Evolutionary conservation across 2,329 filamentous ascomycete species (phyloP).

Genomic region (Aureobasidium sp.): DNA sequence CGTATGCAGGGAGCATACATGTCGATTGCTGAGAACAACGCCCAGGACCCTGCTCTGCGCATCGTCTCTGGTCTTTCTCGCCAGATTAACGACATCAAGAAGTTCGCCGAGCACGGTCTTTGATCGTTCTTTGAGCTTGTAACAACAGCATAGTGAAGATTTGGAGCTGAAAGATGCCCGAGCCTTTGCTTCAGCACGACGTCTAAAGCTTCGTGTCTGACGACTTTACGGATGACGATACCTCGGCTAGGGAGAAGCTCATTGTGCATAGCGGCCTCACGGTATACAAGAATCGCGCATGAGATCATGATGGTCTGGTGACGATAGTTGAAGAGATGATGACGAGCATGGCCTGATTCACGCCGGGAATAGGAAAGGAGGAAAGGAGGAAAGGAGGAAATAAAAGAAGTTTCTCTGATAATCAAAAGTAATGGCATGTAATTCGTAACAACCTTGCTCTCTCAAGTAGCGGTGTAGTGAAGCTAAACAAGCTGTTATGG

Average conservation of each 20-base stretch:
- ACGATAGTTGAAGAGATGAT: neutral
- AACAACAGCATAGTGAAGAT: neutral
- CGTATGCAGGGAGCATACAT: slow-evolving; percentile 53
- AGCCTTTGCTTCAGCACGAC: neutral
- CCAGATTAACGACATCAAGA: slow-evolving; percentile 24
- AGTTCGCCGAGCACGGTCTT: neutral
- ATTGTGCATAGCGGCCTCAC: neutral
- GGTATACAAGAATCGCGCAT: neutral
- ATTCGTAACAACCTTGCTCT: neutral
- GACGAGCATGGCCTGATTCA: neutral
- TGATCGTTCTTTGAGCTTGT: neutral
- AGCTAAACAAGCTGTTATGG: neutral
- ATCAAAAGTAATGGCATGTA: slow-evolving; percentile 8
- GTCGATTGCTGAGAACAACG: slow-evolving; percentile 45
- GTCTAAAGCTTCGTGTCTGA: neutral
- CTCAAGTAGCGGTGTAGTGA: neutral
- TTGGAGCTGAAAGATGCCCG: slow-evolving; percentile 6
- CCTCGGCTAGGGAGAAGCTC: neutral
- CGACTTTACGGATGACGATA: neutral
- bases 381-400: neutral
- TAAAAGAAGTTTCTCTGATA: neutral
- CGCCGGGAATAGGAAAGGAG: neutral
- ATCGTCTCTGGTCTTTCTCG: slow-evolving; percentile 25
- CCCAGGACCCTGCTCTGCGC: slow-evolving; percentile 41
- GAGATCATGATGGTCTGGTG: neutral